A percentile compares a stretch with the other conserved stretches of the same genome.
These are phyloP conservation scores for Ambrosiella beaveri DNA, from an alignment of 2,329 filamentous ascomycete species.

Conservation along the genomic window DNA sequence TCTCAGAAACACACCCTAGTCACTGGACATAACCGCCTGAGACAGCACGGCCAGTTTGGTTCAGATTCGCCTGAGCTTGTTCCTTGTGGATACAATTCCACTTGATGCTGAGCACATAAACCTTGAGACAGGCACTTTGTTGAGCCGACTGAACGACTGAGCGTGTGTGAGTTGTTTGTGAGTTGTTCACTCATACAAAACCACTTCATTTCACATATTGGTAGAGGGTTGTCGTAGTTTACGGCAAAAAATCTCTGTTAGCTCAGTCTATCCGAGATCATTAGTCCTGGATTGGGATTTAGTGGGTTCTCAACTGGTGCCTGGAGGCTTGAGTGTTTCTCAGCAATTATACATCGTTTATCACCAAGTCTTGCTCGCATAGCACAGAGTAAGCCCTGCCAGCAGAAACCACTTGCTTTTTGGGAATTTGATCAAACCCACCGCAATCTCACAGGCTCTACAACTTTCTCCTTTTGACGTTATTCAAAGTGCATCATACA, in stretches of 20 bases:
- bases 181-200: not conserved
- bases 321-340: not conserved
- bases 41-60: not conserved
- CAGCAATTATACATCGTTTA: not conserved
- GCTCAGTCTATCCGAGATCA: too few species aligned
- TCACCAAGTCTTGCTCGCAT: not conserved
- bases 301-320: not conserved
- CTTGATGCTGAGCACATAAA: not conserved
- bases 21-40: slow-evolving; percentile 1
- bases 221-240: too few species aligned
- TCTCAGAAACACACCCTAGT: slow-evolving; percentile 4
- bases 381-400: not conserved
- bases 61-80: slow-evolving; percentile 1
- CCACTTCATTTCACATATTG: too few species aligned
- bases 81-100: not conserved
- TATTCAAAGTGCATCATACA: not conserved
- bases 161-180: not conserved
- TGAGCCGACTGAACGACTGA: not conserved
- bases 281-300: not conserved
- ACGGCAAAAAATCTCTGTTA: too few species aligned
- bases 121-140: not conserved
- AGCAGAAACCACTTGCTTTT: too few species aligned
- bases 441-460: too few species aligned
- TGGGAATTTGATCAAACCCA: too few species aligned
- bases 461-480: too few species aligned